Base-by-base conservation (phyloP, 495 filamentous ascomycete genomes). In the Margaritispora aquatica region DNA sequence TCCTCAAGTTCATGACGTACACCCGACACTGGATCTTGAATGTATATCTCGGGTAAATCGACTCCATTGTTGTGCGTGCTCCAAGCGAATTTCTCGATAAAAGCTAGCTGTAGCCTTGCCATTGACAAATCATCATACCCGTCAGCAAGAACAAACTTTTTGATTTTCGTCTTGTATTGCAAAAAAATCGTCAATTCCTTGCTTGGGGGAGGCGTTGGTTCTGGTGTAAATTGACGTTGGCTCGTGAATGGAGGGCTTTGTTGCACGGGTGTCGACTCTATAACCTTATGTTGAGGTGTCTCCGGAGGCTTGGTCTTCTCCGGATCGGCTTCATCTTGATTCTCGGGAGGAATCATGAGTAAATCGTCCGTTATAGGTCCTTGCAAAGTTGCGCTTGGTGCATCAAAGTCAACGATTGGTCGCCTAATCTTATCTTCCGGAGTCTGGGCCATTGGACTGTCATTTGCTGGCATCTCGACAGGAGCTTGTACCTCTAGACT, bases 21-120 rank as follows among this genome's bases (percentile, higher is more conserved):
- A 3, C 94, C 95, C 9, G 92, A 96, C 11, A 96, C 80, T 5
- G 93, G 85, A 70, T 98, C 94, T 71, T 98, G 95, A 38, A 98
- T 92, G 70, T 97, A 96, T 26, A 98, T 96, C 65, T 97, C 94
- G 0, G 94, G 94, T 26, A 98, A 76, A 66, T 98, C 94, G 13
- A 84, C 85, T 22, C 95, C 94, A 68, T 97, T 93, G 65, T 86
- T 89, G 63, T 96, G 93, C 0, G 92, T 96, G 64, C 94, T 97
- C 91, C 96, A 98, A 7, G 92, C 91, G 66, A 98, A 98, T 66
- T 97, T 97, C 63, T 97, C 95, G 64, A 98, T 98, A 70, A 98
- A 98, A n/a, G 93, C 92, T 29, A 97, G 80, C 67, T 97, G 94
- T 57, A 98, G 73, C 11, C 91, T 82, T 10, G 88, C 90, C 55